Conservation (phyloP, 2,329 filamentous ascomycete species). For the Alternaria sp. region DNA sequence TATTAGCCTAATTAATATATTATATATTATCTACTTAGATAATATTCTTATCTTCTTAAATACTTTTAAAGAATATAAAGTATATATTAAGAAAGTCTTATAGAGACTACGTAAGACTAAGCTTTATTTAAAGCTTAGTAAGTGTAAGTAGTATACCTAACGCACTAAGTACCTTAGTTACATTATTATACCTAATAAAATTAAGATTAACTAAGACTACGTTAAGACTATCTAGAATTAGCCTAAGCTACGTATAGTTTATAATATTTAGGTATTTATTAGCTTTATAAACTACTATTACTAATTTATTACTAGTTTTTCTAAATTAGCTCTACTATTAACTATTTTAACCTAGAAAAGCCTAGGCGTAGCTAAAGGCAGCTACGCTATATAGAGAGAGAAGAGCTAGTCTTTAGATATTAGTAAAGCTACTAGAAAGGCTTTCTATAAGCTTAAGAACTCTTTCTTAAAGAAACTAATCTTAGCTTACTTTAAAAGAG, state of each 20-base stretch:
- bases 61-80: neutral
- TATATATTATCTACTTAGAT: neutral
- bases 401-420: neutral
- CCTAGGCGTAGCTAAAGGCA: neutral
- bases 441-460: neutral
- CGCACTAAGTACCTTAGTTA: neutral
- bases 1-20: neutral
- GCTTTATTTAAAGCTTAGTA: neutral
- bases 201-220: neutral
- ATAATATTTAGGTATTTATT: neutral
- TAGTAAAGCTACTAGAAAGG: neutral
- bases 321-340: neutral
- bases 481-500: neutral
- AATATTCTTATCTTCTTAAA: neutral
- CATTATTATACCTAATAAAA: neutral
- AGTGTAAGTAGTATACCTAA: neutral
- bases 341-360: neutral
- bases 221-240: neutral
- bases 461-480: neutral
- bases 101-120: neutral
- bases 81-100: neutral
- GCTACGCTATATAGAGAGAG: neutral
- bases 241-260: neutral
- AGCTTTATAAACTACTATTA: neutral
- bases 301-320: neutral